Conservation (phyloP, 371 early-diverging fungal genomes). For the Neoconidiobolus thromboides region DNA sequence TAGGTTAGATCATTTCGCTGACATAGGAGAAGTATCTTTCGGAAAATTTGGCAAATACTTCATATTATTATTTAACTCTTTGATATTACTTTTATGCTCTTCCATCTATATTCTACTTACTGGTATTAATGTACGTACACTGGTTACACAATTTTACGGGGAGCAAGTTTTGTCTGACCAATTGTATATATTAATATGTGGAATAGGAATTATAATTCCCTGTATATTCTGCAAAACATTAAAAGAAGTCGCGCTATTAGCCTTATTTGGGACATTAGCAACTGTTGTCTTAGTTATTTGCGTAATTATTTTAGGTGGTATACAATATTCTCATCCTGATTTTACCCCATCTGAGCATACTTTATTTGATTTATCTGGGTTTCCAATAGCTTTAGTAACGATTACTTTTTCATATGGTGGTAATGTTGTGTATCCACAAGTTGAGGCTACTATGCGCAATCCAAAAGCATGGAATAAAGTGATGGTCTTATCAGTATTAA, state of each 20-base stretch:
- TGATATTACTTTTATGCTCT: conserved; percentile 46
- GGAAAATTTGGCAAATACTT: conserved; percentile 33
- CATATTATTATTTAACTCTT: conserved; percentile 38
- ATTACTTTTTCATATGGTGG: conserved; percentile 61
- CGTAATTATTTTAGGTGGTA: not conserved
- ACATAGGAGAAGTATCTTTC: conserved; percentile 43
- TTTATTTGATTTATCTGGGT: conserved; percentile 13
- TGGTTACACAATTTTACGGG: conserved; percentile 18
- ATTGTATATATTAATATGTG: conserved; percentile 42
- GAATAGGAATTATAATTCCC: conserved; percentile 41
- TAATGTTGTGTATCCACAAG: conserved; percentile 64
- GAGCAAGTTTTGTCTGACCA: not conserved
- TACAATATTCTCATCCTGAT: not conserved
- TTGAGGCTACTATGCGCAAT: conserved; percentile 62
- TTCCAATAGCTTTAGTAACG: conserved; percentile 24
- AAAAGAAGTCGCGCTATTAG: conserved; percentile 47
- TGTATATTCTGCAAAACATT: conserved; percentile 42
- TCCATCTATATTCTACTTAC: conserved; percentile 63
- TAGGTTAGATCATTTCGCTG: conserved; percentile 12
- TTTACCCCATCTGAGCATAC: not conserved
- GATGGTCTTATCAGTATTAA: conserved; percentile 35
- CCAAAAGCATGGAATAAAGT: conserved; percentile 55
- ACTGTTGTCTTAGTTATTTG: conserved; percentile 26
- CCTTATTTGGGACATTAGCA: conserved; percentile 28
- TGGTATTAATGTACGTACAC: conserved; percentile 32